phyloP scores from a whole-genome alignment of 371 early-diverging fungal genomes.

The Mortierella sp. region DNA sequence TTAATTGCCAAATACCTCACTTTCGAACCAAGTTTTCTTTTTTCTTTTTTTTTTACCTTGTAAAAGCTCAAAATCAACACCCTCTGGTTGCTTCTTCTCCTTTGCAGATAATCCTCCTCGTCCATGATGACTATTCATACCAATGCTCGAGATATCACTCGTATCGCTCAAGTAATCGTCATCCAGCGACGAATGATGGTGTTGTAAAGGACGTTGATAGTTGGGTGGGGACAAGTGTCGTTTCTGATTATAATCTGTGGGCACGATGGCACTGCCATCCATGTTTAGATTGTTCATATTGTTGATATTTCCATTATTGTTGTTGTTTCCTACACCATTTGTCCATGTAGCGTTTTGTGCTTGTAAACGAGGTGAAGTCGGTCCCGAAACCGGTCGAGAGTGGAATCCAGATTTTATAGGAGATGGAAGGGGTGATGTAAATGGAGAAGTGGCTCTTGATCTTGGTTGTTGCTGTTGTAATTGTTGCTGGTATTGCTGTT shows the following conservation, averaged over 20 bases:
- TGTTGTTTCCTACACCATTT: constrained; percentile 5
- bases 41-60: constrained; percentile 63
- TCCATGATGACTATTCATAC: constrained; percentile 57
- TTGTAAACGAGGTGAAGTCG: constrained; percentile 39
- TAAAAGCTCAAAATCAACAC: constrained; percentile 78
- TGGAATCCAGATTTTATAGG: constrained; percentile 48
- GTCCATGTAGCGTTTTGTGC: constrained; percentile 24
- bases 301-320: constrained; percentile 8
- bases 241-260: constrained; percentile 47
- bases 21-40: not conserved
- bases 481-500: not conserved
- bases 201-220: constrained; percentile 17
- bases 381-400: constrained; percentile 52
- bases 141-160: constrained; percentile 67
- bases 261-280: constrained; percentile 34
- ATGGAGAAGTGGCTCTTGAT: constrained; percentile 40
- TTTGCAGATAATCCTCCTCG: constrained; percentile 60
- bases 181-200: constrained; percentile 25
- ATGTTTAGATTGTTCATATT: constrained; percentile 17
- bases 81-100: constrained; percentile 81
- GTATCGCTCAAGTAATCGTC: constrained; percentile 71
- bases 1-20: no score
- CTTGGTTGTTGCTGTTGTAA: constrained; percentile 14
- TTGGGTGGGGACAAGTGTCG: constrained; percentile 41
- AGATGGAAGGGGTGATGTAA: constrained; percentile 51